These are phyloP conservation scores for Rhizophagus clarus DNA, from an alignment of 192 early-diverging fungal genomes.

Conservation along the genomic window DNA sequence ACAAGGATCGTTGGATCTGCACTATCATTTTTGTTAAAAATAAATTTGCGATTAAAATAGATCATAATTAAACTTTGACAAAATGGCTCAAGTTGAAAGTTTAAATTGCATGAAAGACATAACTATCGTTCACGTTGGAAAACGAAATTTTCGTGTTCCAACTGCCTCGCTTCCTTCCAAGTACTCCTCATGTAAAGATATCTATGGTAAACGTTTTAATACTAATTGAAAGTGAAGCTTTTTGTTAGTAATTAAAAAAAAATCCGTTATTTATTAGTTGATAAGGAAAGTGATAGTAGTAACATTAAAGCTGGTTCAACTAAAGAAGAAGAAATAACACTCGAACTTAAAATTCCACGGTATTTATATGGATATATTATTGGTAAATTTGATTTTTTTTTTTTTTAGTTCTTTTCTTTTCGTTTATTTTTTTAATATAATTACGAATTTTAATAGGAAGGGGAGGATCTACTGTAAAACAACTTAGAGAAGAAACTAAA, in stretches of 20 bases:
- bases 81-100: too few relatives aligned
- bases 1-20: too few relatives aligned
- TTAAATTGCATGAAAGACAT: conserved; percentile 10
- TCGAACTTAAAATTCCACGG: background rate
- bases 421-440: too few relatives aligned
- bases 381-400: background rate
- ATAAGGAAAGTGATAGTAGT: too few relatives aligned
- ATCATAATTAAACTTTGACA: too few relatives aligned
- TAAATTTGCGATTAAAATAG: too few relatives aligned
- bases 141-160: conserved; percentile 14
- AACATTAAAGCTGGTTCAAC: too few relatives aligned
- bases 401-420: background rate
- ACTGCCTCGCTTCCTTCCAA: background rate
- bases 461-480: background rate
- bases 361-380: background rate
- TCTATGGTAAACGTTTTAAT: background rate
- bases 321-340: background rate
- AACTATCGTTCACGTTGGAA: background rate
- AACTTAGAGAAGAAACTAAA: background rate
- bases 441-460: background rate
- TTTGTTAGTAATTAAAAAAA: background rate
- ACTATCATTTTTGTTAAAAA: too few relatives aligned
- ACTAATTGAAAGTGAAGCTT: background rate
- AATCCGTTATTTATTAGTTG: background rate
- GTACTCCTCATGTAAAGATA: background rate